Evolutionary conservation across 805 yeast species (phyloP), one percentile per base, ranked within the genome.

Genomic region (Babjeviella inositovora): DNA sequence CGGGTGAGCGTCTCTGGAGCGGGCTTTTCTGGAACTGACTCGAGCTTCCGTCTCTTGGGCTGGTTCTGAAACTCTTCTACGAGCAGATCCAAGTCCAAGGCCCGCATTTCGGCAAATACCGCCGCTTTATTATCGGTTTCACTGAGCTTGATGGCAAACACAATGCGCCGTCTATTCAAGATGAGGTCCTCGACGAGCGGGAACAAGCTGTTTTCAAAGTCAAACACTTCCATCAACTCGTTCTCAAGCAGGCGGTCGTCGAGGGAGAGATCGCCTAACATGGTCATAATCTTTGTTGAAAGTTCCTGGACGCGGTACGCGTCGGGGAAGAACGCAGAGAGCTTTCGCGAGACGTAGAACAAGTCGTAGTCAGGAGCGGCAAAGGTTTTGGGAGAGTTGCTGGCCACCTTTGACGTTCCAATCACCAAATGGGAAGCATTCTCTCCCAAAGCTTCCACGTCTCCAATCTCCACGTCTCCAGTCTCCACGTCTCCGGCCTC

Each of bases 61-160:
- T 7, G 23, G 15, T 13, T 24, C 31, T 5, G 29, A 28, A 15
- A 24, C 23, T 32, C 43, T 28, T 31, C 47, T 32, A 40, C 41
- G 43, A 31, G 29, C 38, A 25, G 35, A 27, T 34, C 43, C 6
- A 29, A 22, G n/a, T 35, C 38, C 29, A 7, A 27, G 32, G 14
- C 29, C 25, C 8, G 27, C 13, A 19, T 11, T 20, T 17, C 42
- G 45, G 18, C 41, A 45, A 1, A 43, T 34, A 11, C 28, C 35
- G 9, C 28, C 14, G 14, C 38, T 29, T 45, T 43, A 3, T 39
- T 34, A 4, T 41, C 39, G 1, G 59, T 51, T 18, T 39, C 34
- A 1, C 59, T 41, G n/a, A 68, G 39, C 25, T 50, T 50, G 2
- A 65, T 49, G 17, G 71, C 68, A 62, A 70, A 76, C 4, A 60